Evolutionary conservation across 2,329 filamentous ascomycete species (phyloP).

Genomic region (Pleurostoma richardsiae): DNA sequence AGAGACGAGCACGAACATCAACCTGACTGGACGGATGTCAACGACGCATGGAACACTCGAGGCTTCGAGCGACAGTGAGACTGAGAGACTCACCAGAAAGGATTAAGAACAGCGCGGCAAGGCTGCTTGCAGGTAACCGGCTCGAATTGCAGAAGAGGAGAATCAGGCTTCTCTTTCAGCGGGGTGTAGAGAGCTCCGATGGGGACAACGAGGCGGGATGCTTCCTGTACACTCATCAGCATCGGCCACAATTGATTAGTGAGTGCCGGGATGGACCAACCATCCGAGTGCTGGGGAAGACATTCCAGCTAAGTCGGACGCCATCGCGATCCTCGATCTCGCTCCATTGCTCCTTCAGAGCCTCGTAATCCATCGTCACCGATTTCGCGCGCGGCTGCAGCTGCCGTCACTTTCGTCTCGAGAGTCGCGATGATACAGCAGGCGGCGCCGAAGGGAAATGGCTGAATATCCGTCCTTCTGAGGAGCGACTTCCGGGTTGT

Average conservation of each 20-base stretch:
- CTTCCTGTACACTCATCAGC: slow-evolving; percentile 59
- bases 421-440: not conserved
- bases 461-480: not conserved
- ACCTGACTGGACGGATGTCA: slow-evolving; percentile 57
- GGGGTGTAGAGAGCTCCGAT: slow-evolving; percentile 96
- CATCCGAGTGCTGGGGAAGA: slow-evolving; percentile 97
- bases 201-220: slow-evolving; percentile 87
- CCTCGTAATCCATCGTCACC: slow-evolving; percentile 77
- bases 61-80: too few relatives aligned
- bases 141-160: slow-evolving; percentile 88
- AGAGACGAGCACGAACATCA: slow-evolving; percentile 75
- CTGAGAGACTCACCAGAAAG: slow-evolving; percentile 70
- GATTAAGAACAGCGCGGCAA: slow-evolving; percentile 92
- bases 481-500: not conserved
- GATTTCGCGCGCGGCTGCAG: not conserved
- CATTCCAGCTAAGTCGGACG: slow-evolving; percentile 95
- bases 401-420: not conserved
- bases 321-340: slow-evolving; percentile 97
- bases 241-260: not conserved
- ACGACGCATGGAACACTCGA: slow-evolving; percentile 2
- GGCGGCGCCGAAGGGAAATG: not conserved
- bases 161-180: slow-evolving; percentile 88
- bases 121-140: slow-evolving; percentile 95
- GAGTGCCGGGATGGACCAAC: slow-evolving; percentile 39
- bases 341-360: slow-evolving; percentile 91